Base-by-base conservation (phyloP, 176 grass and related monocot species). In the Phragmites australis region DNA sequence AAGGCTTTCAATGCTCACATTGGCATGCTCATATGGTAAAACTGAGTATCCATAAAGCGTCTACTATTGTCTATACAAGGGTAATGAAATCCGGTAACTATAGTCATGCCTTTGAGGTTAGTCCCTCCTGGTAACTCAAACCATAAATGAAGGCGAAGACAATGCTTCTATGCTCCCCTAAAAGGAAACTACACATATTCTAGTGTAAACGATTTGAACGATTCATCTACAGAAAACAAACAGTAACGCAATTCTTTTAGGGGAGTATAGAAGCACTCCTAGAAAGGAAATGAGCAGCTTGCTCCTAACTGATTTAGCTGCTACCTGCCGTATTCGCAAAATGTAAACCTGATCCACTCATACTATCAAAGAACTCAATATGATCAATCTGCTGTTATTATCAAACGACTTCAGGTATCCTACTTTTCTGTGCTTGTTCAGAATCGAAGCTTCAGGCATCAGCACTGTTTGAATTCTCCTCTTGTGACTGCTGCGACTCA, bases 401-500 rank as follows among this genome's bases (percentile, higher is more conserved):
- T 84, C 16, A 70, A 55, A 83, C 55, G 19, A 42, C n/a, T 80
- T 65, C 71, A 41, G 62, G 53, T 65, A 13, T 65, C 75, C 61
- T 74, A 83, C 62, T 64, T 30, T 83, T 71, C 46, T 63, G 45
- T 23, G 51, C 40, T 49, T 84, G 27, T 74, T 65, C 45, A 59
- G 27, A 74, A 68, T 55, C 50, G 67, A 66, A 78, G 25, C 56
- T 79, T 87, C 81, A 79, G 48, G 65, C 55, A 72, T 87, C 81
- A 76, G 55, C 80, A 42, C 48, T 43, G 76, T 84, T 87, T 37
- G 89, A 70, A 63, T 54, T 62, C 47, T 91, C 89, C 75, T 84
- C 85, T 81, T 22, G 5, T 0, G 73, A 86, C 54, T 73, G 88
- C 78, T 89, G 88, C 5, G 91, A 84, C 75, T 91, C 94, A 8